Conservation (phyloP, 257 asterid genomes). For the Solanum lycopersicoides region DNA sequence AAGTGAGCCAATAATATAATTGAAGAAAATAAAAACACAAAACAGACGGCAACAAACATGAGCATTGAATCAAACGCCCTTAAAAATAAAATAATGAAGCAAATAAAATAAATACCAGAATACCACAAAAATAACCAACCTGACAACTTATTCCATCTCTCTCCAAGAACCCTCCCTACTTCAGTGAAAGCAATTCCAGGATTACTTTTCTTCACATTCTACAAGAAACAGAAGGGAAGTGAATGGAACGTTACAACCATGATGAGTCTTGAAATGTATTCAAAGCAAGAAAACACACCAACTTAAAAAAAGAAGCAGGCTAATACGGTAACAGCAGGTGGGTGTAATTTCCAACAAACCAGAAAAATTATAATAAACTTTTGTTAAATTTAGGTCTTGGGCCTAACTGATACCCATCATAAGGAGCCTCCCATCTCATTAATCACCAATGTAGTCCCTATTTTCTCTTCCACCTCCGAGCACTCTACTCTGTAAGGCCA, state of each 20-base stretch:
- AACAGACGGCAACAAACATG: constrained; percentile 16
- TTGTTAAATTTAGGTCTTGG: not conserved
- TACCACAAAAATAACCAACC: constrained; percentile 27
- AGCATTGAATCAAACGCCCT: not conserved
- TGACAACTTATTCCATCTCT: constrained; percentile 83
- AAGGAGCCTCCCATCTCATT: not conserved
- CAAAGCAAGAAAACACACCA: not conserved
- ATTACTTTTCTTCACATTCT: constrained; percentile 68
- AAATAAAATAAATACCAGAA: constrained; percentile 4
- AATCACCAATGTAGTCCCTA: not conserved
- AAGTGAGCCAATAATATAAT: not conserved
- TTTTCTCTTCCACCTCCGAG: not conserved
- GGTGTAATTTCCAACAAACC: not conserved
- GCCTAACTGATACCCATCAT: not conserved
- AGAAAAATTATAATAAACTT: not conserved
- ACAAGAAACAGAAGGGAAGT: not conserved
- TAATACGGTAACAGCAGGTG: not conserved
- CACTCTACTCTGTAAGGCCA: not conserved
- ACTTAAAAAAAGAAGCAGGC: not conserved
- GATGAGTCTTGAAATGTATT: not conserved
- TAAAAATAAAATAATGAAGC: not conserved
- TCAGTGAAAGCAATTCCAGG: constrained; percentile 84
- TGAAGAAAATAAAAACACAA: not conserved
- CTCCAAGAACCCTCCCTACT: constrained; percentile 74
- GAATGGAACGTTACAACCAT: not conserved